Conservation (phyloP, 768 basidiomycete genomes). For the Rhodosporidiobolus odoratus region DNA sequence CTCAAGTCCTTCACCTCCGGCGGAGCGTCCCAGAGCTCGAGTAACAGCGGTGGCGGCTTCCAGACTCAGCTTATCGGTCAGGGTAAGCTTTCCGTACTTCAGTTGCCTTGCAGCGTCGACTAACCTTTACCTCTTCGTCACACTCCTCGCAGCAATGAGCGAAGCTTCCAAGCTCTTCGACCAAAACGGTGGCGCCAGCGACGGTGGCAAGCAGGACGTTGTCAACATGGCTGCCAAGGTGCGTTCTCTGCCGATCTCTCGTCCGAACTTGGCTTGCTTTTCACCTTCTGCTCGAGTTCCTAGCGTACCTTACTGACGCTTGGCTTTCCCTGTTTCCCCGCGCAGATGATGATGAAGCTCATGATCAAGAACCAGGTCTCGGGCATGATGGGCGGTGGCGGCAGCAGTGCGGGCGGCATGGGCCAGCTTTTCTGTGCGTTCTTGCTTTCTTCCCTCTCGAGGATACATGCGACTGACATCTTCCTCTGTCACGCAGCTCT, state of each 20-base stretch:
- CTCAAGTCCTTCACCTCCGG: constrained; percentile 21
- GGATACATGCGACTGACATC: not conserved
- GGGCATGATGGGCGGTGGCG: not conserved
- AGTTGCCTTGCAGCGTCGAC: too few species aligned
- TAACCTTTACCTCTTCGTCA: not conserved
- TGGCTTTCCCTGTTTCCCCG: not conserved
- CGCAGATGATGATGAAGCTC: constrained; percentile 34
- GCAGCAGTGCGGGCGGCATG: constrained; percentile 4
- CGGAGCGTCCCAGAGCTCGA: not conserved
- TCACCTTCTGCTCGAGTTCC: not conserved
- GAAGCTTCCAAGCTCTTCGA: constrained; percentile 34
- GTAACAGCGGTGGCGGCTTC: constrained; percentile 1
- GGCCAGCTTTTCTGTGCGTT: not conserved
- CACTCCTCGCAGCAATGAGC: constrained; percentile 20
- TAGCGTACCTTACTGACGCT: not conserved
- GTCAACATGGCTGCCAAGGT: constrained; percentile 29
- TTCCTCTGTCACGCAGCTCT: not conserved
- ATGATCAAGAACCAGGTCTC: constrained; percentile 17
- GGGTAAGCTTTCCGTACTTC: not conserved
- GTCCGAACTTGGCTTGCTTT: not conserved
- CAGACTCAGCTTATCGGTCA: constrained; percentile 28
- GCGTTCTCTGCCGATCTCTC: not conserved
- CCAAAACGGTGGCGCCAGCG: constrained; percentile 16
- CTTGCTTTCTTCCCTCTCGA: not conserved
- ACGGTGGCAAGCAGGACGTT: constrained; percentile 21